Percentiles rank a stretch among this genome's conserved stretches.
Conservation (phyloP, 345 rosid species). For the Eucalyptus shirleyi region DNA sequence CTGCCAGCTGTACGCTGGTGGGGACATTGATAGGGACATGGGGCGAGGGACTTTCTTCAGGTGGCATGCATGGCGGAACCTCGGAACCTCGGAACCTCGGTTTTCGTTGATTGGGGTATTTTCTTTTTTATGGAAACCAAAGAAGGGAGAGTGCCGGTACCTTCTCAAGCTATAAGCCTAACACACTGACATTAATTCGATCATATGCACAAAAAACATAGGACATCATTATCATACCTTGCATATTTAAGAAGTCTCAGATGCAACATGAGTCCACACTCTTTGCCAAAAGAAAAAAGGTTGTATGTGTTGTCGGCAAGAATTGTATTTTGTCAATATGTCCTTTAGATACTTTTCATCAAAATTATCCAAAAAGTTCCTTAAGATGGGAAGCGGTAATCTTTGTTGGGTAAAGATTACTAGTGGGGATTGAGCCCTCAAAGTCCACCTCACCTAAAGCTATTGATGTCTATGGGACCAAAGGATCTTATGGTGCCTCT, state of each 20-base stretch:
- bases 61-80: background rate
- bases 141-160: background rate
- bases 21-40: background rate
- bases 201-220: too few relatives aligned
- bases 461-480: too few relatives aligned
- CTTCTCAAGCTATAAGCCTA: background rate
- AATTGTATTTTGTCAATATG: too few relatives aligned
- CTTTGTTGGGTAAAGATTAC: too few relatives aligned
- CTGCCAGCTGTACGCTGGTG: background rate
- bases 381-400: too few relatives aligned
- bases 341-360: too few relatives aligned
- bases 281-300: background rate
- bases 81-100: background rate
- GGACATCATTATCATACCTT: too few relatives aligned
- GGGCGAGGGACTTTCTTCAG: background rate
- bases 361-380: too few relatives aligned
- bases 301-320: background rate
- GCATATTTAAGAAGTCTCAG: background rate
- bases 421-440: too few relatives aligned
- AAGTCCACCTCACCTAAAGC: too few relatives aligned
- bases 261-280: background rate
- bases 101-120: background rate
- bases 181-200: background rate
- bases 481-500: too few relatives aligned
- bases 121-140: background rate